phyloP scores from a whole-genome alignment of 1,139 yeast species.

The Saccharomyces hybrid region DNA sequence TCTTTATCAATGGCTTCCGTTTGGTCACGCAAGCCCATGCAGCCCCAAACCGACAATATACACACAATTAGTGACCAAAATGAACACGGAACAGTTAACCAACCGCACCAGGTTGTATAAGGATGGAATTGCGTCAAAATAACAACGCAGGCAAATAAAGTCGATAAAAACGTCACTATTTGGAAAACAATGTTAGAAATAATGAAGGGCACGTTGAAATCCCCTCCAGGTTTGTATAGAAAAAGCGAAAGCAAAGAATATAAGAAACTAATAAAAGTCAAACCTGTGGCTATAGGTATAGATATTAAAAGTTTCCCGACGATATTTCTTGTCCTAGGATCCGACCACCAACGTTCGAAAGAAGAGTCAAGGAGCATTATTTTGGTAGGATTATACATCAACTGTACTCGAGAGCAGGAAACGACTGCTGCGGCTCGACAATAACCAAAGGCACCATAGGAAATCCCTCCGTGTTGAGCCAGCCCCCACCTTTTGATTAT shows the following conservation, averaged over 20 bases:
- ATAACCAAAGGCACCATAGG: not conserved
- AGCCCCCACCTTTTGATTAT: not conserved
- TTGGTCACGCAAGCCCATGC: not conserved
- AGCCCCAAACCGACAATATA: not conserved
- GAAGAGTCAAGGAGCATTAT: not conserved
- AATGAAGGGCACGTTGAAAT: not conserved
- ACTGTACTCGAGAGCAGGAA: not conserved
- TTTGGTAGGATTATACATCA: not conserved
- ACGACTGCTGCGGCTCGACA: not conserved
- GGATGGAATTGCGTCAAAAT: not conserved
- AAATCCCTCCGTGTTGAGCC: not conserved
- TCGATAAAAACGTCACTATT: not conserved
- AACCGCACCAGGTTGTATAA: not conserved
- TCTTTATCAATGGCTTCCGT: not conserved
- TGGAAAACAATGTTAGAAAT: not conserved
- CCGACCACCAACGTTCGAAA: not conserved
- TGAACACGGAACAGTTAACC: not conserved
- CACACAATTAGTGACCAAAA: not conserved
- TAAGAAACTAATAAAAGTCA: not conserved
- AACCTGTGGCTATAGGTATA: not conserved
- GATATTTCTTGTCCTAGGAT: not conserved
- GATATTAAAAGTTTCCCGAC: not conserved
- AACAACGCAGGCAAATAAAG: not conserved
- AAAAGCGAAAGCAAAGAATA: not conserved
- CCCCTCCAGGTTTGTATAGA: not conserved